phyloP scores from a whole-genome alignment of 2,329 filamentous ascomycete species.

The Exophiala mesophila region DNA sequence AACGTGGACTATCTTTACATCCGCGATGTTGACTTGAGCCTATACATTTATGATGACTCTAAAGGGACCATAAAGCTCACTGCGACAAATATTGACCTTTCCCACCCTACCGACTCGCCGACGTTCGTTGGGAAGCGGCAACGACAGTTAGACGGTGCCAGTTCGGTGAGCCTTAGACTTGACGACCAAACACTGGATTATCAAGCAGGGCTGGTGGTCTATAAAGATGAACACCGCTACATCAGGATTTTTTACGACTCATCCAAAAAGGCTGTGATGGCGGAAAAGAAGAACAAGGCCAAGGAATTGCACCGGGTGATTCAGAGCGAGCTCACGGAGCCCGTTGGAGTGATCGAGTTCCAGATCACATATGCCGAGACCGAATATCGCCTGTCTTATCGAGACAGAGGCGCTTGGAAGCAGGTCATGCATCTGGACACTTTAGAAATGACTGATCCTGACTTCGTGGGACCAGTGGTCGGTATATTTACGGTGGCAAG shows the following conservation, averaged over 20 bases:
- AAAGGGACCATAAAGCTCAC: constrained; percentile 17
- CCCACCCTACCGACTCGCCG: constrained; percentile 16
- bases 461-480: constrained; percentile 34
- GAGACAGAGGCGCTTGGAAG: constrained; percentile 2
- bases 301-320: constrained; percentile 14
- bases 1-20: constrained; percentile 27
- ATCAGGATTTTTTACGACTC: constrained; percentile 24
- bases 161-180: not conserved
- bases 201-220: constrained; percentile 5
- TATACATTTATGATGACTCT: constrained; percentile 20
- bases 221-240: constrained; percentile 24
- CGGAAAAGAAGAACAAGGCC: constrained; percentile 23
- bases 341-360: constrained; percentile 1
- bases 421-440: constrained; percentile 24
- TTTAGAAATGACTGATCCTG: constrained; percentile 30
- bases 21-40: constrained; percentile 25
- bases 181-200: not conserved
- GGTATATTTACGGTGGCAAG: constrained; percentile 29
- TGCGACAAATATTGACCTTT: constrained; percentile 19
- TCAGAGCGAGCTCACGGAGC: not conserved
- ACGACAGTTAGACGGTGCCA: constrained; percentile 20
- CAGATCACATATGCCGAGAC: constrained; percentile 11
- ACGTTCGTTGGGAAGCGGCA: constrained; percentile 30
- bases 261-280: constrained; percentile 6
- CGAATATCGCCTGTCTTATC: constrained; percentile 3